Conservation (phyloP, 2,329 filamentous ascomycete species). For the Sporothrix schenckii region DNA sequence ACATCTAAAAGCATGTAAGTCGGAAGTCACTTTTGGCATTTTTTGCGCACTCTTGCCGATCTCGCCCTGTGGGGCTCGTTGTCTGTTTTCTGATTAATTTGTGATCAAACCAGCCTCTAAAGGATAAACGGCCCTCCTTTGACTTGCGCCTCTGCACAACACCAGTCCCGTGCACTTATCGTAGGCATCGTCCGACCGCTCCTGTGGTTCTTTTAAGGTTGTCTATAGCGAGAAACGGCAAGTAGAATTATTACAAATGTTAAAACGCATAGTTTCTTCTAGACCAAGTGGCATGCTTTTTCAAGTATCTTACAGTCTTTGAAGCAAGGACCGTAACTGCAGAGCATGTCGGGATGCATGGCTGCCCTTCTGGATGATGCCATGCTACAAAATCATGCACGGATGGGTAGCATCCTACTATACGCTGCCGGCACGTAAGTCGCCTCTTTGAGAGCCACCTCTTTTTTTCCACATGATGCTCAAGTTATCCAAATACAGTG, state of each 20-base stretch:
- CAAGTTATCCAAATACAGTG: constrained; percentile 3
- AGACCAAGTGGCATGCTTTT: no score
- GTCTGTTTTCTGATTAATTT: not conserved
- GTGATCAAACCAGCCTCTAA: not conserved
- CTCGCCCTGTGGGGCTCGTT: not conserved
- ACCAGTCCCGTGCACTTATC: not conserved
- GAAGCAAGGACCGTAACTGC: not conserved
- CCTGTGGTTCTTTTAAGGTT: constrained; percentile 10
- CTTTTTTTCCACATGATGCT: not conserved
- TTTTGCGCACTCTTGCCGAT: not conserved
- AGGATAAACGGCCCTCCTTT: not conserved
- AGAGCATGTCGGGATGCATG: not conserved
- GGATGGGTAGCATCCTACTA: not conserved
- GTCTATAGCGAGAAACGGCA: not conserved
- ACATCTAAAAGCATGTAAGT: not conserved
- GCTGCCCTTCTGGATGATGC: not conserved
- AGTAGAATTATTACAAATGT: constrained; percentile 10
- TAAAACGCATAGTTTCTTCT: no score
- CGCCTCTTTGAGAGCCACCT: not conserved
- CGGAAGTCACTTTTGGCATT: constrained; percentile 3
- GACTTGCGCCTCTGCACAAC: not conserved
- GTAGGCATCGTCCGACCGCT: not conserved
- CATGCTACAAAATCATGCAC: constrained; percentile 8
- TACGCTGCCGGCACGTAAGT: not conserved
- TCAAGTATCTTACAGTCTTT: no score